A percentile compares a stretch with the other conserved stretches of the same genome.
These are phyloP conservation scores for Cladophialophora psammophila DNA, from an alignment of 2,329 filamentous ascomycete genomes.

Conservation along the genomic window DNA sequence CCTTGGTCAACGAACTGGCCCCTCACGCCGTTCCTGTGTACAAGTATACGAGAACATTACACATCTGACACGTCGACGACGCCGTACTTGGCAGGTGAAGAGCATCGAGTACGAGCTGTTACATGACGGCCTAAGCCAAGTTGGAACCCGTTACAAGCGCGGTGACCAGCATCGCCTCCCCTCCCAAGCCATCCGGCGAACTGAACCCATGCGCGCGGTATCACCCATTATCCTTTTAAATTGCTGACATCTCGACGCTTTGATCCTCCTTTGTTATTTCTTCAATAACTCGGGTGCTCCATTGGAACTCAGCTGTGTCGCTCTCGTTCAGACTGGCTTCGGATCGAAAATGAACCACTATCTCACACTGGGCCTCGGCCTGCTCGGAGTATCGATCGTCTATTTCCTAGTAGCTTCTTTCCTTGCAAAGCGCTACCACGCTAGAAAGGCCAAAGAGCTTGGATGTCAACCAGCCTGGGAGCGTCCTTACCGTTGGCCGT, in stretches of 20 bases:
- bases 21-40: too few species aligned
- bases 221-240: background rate
- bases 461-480: slow-evolving; percentile 34
- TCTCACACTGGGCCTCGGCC: slow-evolving; percentile 17
- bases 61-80: background rate
- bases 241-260: background rate
- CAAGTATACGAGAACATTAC: background rate
- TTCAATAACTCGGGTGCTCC: background rate
- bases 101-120: background rate
- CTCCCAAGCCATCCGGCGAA: background rate
- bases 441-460: slow-evolving; percentile 30
- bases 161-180: background rate
- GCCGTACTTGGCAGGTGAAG: background rate
- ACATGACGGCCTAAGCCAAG: background rate
- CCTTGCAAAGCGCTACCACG: slow-evolving; percentile 30
- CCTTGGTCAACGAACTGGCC: too few species aligned
- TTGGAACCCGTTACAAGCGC: background rate
- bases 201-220: background rate
- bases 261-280: background rate
- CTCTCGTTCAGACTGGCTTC: background rate
- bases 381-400: slow-evolving; percentile 21
- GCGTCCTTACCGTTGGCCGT: slow-evolving; percentile 33
- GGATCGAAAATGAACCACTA: slow-evolving; percentile 25
- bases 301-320: background rate
- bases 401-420: slow-evolving; percentile 27